A percentile compares a stretch with the other conserved stretches of the same genome.
Evolutionary conservation across 352 stramenopile genomes (phyloP).

Genomic region (Paralagenidium karlingii): DNA sequence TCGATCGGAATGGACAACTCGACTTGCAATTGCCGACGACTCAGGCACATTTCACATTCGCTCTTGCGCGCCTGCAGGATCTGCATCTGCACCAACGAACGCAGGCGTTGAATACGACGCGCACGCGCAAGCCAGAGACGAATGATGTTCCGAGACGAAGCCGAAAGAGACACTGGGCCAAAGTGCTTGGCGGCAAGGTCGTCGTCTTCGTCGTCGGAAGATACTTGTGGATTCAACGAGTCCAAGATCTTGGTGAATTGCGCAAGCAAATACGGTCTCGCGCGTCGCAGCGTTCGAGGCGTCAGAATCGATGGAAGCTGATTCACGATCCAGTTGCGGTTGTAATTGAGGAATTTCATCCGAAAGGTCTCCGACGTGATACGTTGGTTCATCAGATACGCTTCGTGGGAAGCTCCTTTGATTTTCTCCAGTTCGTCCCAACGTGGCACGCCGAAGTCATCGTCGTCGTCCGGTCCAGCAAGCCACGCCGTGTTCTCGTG

Average conservation of each 20-base stretch:
- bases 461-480: conserved; percentile 73
- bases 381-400: conserved; percentile 95
- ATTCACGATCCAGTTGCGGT: conserved; percentile 93
- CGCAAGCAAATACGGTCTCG: conserved; percentile 90
- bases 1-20: conserved; percentile 88
- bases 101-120: conserved; percentile 67
- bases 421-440: conserved; percentile 90
- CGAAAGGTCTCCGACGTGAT: conserved; percentile 95
- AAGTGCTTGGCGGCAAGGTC: conserved; percentile 61
- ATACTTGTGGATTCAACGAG: conserved; percentile 89
- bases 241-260: conserved; percentile 95
- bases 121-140: conserved; percentile 87
- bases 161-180: conserved; percentile 83
- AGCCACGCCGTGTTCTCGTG: conserved; percentile 95
- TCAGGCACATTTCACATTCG: conserved; percentile 93
- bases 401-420: conserved; percentile 88
- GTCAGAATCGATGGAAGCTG: conserved; percentile 94
- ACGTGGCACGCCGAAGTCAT: conserved; percentile 85
- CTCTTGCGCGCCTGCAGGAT: conserved; percentile 86
- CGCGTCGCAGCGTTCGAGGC: conserved; percentile 82
- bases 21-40: conserved; percentile 89
- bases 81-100: conserved; percentile 82
- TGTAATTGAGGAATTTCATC: conserved; percentile 97
- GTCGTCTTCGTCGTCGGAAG: conserved; percentile 81
- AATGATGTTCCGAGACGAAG: conserved; percentile 85